Evolutionary conservation across 148 eudicot species (phyloP), one percentile per base, ranked within the genome.

Genomic region (Simmondsia chinensis): DNA sequence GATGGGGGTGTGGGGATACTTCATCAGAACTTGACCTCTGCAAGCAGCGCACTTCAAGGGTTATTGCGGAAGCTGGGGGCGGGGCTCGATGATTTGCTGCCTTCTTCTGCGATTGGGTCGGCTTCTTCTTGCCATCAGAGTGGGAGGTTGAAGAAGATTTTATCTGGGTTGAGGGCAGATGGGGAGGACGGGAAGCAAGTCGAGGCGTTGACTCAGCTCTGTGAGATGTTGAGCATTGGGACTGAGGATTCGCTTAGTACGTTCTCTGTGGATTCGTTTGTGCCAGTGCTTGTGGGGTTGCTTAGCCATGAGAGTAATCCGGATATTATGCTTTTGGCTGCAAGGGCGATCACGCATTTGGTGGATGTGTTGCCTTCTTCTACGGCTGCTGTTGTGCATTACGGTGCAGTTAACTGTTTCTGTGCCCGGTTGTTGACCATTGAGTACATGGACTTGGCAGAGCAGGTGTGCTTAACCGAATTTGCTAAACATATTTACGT

Each of bases 361-460:
- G 86, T 82, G n/a, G 99, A 93, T 50, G 96, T 80, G 24, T 71
- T 93, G 47, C 96, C 99, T 5, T 82, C 99, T 11, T 86, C 96
- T 0, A 79, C 87, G 52, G 83, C 94, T 55, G 80, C 96, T n/a
- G 99, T 93, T 24, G 95, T 89, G 60, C 97, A 89, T 65, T 89
- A 78, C 50, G 93, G 95, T 8, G 94, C 97, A 1, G 95, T 89
- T 27, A 50, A 68, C 38, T 89, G 94, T 41, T 84, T 89, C 19
- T 86, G 85, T 68, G 93, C 95, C 2, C 60, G 97, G 63, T 39
- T 89, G 67, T 63, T 89, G 48, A 84, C 95, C 0, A 89, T 89
- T 43, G 93, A 89, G 68, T 89, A 89, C 65, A 89, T 89, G 95
- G 97, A 89, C 69, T 69, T 89, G 75, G 97, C 97, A 60, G 95